phyloP scores from a whole-genome alignment of 768 basidiomycete genomes.

The Agrocybe pediades region DNA sequence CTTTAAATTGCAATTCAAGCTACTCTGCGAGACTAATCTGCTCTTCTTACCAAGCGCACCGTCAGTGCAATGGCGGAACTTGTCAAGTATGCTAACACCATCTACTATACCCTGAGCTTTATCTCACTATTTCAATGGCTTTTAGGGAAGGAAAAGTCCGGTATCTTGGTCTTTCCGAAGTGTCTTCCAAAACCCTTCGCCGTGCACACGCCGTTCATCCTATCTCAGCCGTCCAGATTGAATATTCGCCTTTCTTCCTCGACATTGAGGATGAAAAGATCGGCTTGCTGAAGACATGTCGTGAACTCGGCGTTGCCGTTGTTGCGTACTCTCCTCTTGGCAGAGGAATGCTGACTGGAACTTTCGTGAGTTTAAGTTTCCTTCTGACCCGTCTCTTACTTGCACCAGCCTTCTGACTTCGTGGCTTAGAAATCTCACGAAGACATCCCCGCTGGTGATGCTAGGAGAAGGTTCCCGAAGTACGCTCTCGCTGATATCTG shows the following conservation, averaged over 20 bases:
- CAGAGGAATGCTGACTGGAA: constrained; percentile 49
- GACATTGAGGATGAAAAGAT: constrained; percentile 48
- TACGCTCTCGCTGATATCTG: background rate
- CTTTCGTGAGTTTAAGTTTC: constrained; percentile 13
- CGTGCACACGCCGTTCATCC: constrained; percentile 54
- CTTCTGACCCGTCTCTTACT: background rate
- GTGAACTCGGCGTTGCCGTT: constrained; percentile 51
- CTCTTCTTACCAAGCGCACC: constrained; percentile 27
- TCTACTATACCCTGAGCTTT: background rate
- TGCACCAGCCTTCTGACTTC: background rate
- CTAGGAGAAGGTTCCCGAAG: constrained; percentile 35
- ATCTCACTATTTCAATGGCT: background rate
- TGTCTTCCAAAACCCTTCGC: constrained; percentile 45
- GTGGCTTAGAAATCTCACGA: constrained; percentile 33
- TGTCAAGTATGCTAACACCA: constrained; percentile 40
- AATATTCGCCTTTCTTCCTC: constrained; percentile 52
- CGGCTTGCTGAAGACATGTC: constrained; percentile 39
- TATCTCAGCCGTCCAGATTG: constrained; percentile 50
- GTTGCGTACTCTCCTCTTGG: constrained; percentile 57
- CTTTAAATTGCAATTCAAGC: background rate
- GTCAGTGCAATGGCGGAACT: constrained; percentile 53
- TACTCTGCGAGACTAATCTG: background rate
- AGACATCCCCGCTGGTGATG: constrained; percentile 42
- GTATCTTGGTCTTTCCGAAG: constrained; percentile 56
- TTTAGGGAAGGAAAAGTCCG: constrained; percentile 42